Evolutionary conservation across 306 rosid species (phyloP).

Genomic region (Alnus glutinosa): DNA sequence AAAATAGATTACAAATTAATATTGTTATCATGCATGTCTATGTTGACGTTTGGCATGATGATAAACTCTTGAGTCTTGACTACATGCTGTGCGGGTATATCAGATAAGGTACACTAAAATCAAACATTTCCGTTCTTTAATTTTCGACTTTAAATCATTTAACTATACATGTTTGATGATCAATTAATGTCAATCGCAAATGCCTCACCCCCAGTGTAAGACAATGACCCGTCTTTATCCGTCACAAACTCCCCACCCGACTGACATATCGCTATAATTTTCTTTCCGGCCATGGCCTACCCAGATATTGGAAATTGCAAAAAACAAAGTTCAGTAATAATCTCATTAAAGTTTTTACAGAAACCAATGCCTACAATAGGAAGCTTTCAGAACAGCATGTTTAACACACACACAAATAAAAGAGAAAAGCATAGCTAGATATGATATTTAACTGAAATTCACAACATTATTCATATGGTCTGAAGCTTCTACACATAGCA

Average conservation of each 20-base stretch:
- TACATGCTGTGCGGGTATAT: no score
- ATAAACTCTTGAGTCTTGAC: no score
- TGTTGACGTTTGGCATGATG: no score
- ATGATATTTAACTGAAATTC: not conserved
- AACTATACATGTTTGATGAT: conserved; percentile 50
- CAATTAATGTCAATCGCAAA: conserved; percentile 74
- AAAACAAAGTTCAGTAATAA: not conserved
- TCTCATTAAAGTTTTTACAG: not conserved
- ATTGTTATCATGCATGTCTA: no score
- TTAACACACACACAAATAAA: not conserved
- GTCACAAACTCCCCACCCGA: conserved; percentile 86
- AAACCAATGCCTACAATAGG: not conserved
- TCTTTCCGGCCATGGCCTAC: conserved; percentile 70
- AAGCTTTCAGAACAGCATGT: not conserved
- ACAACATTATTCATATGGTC: not conserved
- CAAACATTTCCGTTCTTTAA: conserved; percentile 64
- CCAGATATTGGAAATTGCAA: not conserved
- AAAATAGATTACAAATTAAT: no score
- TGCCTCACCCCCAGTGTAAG: conserved; percentile 86
- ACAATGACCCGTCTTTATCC: conserved; percentile 70
- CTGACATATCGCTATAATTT: conserved; percentile 90
- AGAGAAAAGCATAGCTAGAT: not conserved
- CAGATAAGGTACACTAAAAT: conserved; percentile 31
- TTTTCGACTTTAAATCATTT: conserved; percentile 72
- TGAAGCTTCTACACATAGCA: not conserved